Evolutionary conservation across 306 rosid genomes (phyloP).

Genomic region (Rosa chinensis): DNA sequence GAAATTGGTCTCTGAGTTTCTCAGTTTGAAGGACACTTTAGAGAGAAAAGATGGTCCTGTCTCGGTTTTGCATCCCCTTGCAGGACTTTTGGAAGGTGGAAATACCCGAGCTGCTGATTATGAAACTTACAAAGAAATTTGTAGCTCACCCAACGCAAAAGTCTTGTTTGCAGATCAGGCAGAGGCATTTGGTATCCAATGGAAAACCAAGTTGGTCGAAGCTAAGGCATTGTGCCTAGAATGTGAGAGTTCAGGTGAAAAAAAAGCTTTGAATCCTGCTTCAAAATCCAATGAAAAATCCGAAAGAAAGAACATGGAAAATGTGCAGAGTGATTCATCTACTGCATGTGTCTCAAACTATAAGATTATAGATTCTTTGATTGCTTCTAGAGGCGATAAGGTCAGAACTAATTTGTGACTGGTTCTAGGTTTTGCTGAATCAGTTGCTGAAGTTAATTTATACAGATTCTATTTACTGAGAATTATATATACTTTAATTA

Average conservation of each 20-base stretch:
- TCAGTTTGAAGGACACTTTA: conserved; percentile 58
- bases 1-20: conserved; percentile 64
- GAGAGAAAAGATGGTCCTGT: conserved; percentile 60
- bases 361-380: conserved; percentile 43
- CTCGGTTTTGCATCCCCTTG: conserved; percentile 66
- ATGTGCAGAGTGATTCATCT: conserved; percentile 27
- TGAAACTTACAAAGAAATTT: conserved; percentile 71
- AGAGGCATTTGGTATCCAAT: conserved; percentile 50
- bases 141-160: conserved; percentile 59
- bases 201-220: conserved; percentile 50
- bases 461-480: not conserved
- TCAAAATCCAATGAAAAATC: conserved; percentile 17
- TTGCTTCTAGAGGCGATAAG: conserved; percentile 36
- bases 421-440: conserved; percentile 15
- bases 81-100: conserved; percentile 69
- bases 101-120: conserved; percentile 66
- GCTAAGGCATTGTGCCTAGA: conserved; percentile 22
- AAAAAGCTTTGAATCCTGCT: conserved; percentile 20
- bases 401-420: conserved; percentile 30
- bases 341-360: conserved; percentile 21
- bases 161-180: conserved; percentile 78
- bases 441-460: not conserved
- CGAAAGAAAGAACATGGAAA: conserved; percentile 29
- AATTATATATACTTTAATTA: not conserved
- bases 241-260: conserved; percentile 18